phyloP scores from a whole-genome alignment of 116 monocot genomes.

The Papilionanthe hybrid region DNA sequence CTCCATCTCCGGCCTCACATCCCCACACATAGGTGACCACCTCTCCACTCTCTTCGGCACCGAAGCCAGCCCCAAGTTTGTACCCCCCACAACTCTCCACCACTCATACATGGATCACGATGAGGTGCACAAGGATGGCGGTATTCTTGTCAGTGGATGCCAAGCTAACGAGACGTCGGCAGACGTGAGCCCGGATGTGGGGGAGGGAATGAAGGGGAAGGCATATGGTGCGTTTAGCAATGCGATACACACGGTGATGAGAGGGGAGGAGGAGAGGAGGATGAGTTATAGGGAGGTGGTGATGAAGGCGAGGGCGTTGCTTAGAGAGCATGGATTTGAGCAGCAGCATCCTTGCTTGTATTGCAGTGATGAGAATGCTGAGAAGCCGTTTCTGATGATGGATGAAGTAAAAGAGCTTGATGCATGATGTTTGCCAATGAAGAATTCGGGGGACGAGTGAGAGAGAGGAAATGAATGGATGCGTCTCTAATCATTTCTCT shows the following conservation, averaged over 20 bases:
- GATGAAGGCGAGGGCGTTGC: slow-evolving; percentile 1
- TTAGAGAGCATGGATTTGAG: slow-evolving; percentile 2
- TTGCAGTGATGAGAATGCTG: slow-evolving; percentile 6
- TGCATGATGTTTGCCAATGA: too few species aligned
- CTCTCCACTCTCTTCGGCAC: slow-evolving; percentile 44
- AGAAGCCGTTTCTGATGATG: background rate
- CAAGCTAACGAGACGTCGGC: slow-evolving; percentile 74
- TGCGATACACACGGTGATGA: slow-evolving; percentile 44
- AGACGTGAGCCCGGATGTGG: slow-evolving; percentile 43
- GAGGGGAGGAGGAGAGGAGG: slow-evolving; percentile 18
- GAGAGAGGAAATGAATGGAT: too few species aligned
- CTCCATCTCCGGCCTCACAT: slow-evolving; percentile 46
- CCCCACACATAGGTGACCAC: slow-evolving; percentile 57
- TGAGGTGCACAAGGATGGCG: slow-evolving; percentile 34
- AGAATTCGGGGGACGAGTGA: too few species aligned
- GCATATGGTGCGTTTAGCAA: slow-evolving; percentile 29
- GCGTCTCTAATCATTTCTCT: too few species aligned
- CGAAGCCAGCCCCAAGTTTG: slow-evolving; percentile 41
- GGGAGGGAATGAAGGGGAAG: slow-evolving; percentile 4
- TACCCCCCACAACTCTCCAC: background rate
- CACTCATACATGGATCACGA: background rate
- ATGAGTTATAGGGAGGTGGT: slow-evolving; percentile 67
- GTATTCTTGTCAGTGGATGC: slow-evolving; percentile 81
- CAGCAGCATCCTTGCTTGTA: background rate
- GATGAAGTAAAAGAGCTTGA: background rate